These are phyloP conservation scores for Corylus heterophylla DNA, from an alignment of 306 rosid species.

Conservation along the genomic window DNA sequence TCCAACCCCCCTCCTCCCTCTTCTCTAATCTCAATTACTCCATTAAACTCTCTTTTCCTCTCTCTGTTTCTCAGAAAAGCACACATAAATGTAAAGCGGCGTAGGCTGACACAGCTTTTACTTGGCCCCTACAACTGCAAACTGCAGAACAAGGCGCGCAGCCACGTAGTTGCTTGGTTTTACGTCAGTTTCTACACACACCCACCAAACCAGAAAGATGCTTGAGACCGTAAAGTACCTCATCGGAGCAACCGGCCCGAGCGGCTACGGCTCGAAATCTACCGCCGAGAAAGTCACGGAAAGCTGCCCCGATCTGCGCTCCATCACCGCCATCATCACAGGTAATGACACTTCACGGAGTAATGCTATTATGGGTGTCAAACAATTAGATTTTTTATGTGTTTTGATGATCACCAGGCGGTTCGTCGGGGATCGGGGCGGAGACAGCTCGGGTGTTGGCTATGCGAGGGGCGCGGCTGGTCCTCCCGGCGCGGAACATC, in stretches of 20 bases:
- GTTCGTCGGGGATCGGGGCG: conserved; percentile 91
- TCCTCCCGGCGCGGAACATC: conserved; percentile 72
- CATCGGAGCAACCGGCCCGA: conserved; percentile 68
- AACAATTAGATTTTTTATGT: not conserved
- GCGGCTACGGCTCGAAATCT: conserved; percentile 81
- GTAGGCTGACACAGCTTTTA: not conserved
- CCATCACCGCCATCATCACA: conserved; percentile 80
- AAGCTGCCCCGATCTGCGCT: conserved; percentile 42
- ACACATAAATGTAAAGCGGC: not conserved
- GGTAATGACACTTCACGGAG: conserved; percentile 32
- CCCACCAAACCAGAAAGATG: conserved; percentile 29
- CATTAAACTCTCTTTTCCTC: not conserved
- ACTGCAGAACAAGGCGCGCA: not conserved
- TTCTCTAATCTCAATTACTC: not conserved
- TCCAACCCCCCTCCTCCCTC: not conserved
- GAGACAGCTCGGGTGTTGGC: conserved; percentile 92
- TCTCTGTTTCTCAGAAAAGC: not conserved
- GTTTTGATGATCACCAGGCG: conserved; percentile 42
- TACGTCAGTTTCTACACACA: not conserved
- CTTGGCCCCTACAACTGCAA: not conserved
- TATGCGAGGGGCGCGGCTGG: conserved; percentile 70
- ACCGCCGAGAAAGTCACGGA: conserved; percentile 79
- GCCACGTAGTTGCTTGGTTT: not conserved
- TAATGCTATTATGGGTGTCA: not conserved
- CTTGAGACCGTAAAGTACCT: conserved; percentile 64